A percentile compares a stretch with the other conserved stretches of the same genome.
phyloP scores from a whole-genome alignment of 1,139 yeast genomes.

The Geotrichum klebahnii region DNA sequence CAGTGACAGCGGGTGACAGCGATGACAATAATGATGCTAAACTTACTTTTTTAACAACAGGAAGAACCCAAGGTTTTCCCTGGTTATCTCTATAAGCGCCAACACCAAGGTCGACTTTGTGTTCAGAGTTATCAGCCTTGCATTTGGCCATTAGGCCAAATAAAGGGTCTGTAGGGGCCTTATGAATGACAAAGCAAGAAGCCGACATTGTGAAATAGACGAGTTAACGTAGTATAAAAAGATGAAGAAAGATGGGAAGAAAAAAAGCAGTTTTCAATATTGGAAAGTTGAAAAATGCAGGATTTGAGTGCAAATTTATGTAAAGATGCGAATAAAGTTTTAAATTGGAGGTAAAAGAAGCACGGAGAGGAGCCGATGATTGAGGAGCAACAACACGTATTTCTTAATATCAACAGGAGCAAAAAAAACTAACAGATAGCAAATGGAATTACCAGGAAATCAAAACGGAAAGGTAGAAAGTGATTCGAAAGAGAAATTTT shows the following conservation, averaged over 20 bases:
- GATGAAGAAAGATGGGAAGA: background rate
- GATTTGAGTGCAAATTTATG: no score
- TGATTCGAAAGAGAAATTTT: no score
- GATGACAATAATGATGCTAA: background rate
- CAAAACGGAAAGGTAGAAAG: background rate
- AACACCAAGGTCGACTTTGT: constrained; percentile 79
- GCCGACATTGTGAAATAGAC: background rate
- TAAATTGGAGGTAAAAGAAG: no score
- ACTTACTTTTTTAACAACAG: constrained; percentile 62
- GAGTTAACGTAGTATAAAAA: background rate
- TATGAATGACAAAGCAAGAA: constrained; percentile 27
- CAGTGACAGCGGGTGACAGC: no score
- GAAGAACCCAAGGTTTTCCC: constrained; percentile 87
- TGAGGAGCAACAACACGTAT: no score
- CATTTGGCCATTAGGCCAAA: constrained; percentile 79
- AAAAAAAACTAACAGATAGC: background rate
- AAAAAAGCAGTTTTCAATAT: background rate
- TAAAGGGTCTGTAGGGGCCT: constrained; percentile 44
- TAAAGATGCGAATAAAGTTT: no score
- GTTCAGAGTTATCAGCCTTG: constrained; percentile 49
- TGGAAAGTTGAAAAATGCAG: no score
- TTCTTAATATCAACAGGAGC: no score
- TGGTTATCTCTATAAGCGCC: constrained; percentile 86
- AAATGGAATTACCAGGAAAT: background rate
- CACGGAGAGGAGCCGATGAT: no score